Conservation (phyloP, 1,139 yeast genomes). For the Diutina scorzettiae region DNA sequence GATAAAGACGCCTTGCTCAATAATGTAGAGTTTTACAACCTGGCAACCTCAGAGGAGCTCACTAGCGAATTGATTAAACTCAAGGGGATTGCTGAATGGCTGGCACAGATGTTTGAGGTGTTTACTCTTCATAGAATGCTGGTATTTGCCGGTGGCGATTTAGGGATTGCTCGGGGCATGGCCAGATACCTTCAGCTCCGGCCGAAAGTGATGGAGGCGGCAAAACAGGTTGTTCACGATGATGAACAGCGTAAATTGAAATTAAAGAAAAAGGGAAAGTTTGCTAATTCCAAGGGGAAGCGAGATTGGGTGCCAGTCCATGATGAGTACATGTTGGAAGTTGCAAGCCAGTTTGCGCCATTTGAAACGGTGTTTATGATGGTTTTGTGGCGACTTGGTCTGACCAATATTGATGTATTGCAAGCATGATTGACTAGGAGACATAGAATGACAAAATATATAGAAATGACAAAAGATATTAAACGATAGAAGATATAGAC, state of each 20-base stretch:
- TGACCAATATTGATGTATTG: slow-evolving; percentile 44
- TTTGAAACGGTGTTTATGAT: slow-evolving; percentile 60
- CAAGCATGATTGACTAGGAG: slow-evolving; percentile 11
- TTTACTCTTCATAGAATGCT: slow-evolving; percentile 58
- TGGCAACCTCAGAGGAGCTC: slow-evolving; percentile 32
- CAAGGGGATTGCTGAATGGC: slow-evolving; percentile 86
- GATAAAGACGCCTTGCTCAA: slow-evolving; percentile 26
- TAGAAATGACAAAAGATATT: too few species aligned
- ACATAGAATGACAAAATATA: too few species aligned
- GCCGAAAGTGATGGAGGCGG: slow-evolving; percentile 35
- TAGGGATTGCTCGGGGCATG: slow-evolving; percentile 78
- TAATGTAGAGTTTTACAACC: slow-evolving; percentile 21
- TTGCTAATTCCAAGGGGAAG: slow-evolving; percentile 24
- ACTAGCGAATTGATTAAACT: slow-evolving; percentile 42
- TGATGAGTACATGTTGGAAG: slow-evolving; percentile 42
- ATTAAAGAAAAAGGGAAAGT: slow-evolving; percentile 25
- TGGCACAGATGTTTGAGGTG: slow-evolving; percentile 76
- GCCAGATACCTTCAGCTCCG: slow-evolving; percentile 48
- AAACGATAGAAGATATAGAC: too few species aligned
- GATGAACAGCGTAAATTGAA: slow-evolving; percentile 19
- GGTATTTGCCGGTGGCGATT: slow-evolving; percentile 67
- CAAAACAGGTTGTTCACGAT: slow-evolving; percentile 21
- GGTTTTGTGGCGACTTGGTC: slow-evolving; percentile 59
- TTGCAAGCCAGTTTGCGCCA: slow-evolving; percentile 54
- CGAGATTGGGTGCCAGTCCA: slow-evolving; percentile 51